These are phyloP conservation scores for Pilasporangium apinafurcum DNA, from an alignment of 352 stramenopile genomes.

Conservation along the genomic window DNA sequence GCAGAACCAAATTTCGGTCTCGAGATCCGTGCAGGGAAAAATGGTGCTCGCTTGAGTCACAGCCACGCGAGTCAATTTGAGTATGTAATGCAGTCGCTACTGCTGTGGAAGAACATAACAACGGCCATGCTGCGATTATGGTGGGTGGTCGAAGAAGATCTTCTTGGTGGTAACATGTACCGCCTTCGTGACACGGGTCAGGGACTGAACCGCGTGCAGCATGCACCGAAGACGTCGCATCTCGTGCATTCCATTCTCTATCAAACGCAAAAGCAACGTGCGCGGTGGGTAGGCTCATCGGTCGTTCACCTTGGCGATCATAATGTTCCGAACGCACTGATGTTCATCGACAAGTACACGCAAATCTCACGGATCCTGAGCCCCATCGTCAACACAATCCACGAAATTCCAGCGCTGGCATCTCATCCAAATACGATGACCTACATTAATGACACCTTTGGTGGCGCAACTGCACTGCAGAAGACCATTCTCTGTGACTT, in stretches of 20 bases:
- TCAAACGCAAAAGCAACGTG: slow-evolving; percentile 30
- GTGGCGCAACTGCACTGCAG: slow-evolving; percentile 53
- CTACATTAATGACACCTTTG: slow-evolving; percentile 80
- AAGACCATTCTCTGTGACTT: slow-evolving; percentile 86
- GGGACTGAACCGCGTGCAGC: slow-evolving; percentile 62
- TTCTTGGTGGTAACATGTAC: slow-evolving; percentile 47
- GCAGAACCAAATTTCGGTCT: slow-evolving; percentile 33
- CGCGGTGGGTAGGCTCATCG: slow-evolving; percentile 79
- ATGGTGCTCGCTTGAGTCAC: slow-evolving; percentile 52
- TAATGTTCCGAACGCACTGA: slow-evolving; percentile 94
- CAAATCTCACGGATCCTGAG: slow-evolving; percentile 75
- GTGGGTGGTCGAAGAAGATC: slow-evolving; percentile 57
- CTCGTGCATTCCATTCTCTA: slow-evolving; percentile 47
- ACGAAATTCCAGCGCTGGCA: slow-evolving; percentile 37
- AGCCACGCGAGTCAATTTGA: slow-evolving; percentile 53
- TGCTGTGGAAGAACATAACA: slow-evolving; percentile 63
- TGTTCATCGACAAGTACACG: slow-evolving; percentile 96
- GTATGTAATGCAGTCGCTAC: slow-evolving; percentile 59
- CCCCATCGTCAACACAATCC: slow-evolving; percentile 51
- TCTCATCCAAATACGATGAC: slow-evolving; percentile 28
- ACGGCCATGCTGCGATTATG: slow-evolving; percentile 52
- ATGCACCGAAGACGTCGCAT: slow-evolving; percentile 46
- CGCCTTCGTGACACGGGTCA: slow-evolving; percentile 58
- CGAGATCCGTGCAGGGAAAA: slow-evolving; percentile 52
- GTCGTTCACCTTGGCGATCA: slow-evolving; percentile 93